A percentile compares a stretch with the other conserved stretches of the same genome.
Conservation (phyloP, 169 alveolate genomes). For the Eimeria brunetti region DNA sequence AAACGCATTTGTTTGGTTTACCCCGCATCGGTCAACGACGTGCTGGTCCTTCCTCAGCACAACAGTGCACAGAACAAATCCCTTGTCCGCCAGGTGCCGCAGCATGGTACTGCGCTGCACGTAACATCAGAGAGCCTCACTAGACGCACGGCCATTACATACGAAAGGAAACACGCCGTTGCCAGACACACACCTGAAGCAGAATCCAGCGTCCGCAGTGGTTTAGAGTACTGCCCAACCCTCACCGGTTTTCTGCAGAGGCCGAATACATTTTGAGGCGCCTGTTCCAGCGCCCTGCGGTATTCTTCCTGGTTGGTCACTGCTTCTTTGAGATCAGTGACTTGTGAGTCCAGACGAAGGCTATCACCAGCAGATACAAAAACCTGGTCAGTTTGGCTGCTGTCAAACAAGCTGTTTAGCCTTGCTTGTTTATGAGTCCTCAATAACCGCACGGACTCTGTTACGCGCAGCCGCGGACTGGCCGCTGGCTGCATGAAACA, state of each 20-base stretch:
- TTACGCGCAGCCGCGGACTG: neutral
- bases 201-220: no score
- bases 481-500: constrained; percentile 53
- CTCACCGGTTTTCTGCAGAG: constrained; percentile 63
- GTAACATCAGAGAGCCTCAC: neutral
- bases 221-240: neutral
- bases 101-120: constrained; percentile 39
- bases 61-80: constrained; percentile 36
- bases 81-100: constrained; percentile 47
- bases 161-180: neutral
- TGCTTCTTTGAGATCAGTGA: neutral
- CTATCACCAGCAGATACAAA: neutral
- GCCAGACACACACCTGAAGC: neutral
- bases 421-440: constrained; percentile 29
- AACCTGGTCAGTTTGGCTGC: constrained; percentile 4
- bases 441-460: constrained; percentile 8
- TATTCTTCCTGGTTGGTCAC: constrained; percentile 18
- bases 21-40: constrained; percentile 54
- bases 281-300: neutral
- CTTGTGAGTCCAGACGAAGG: neutral
- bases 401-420: constrained; percentile 34
- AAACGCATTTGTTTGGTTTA: neutral
- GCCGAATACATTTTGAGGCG: constrained; percentile 50
- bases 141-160: neutral
- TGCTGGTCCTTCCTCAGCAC: constrained; percentile 52